Evolutionary conservation across 164 flowering plant species (phyloP).

Genomic region (Euptelea pleiosperma): DNA sequence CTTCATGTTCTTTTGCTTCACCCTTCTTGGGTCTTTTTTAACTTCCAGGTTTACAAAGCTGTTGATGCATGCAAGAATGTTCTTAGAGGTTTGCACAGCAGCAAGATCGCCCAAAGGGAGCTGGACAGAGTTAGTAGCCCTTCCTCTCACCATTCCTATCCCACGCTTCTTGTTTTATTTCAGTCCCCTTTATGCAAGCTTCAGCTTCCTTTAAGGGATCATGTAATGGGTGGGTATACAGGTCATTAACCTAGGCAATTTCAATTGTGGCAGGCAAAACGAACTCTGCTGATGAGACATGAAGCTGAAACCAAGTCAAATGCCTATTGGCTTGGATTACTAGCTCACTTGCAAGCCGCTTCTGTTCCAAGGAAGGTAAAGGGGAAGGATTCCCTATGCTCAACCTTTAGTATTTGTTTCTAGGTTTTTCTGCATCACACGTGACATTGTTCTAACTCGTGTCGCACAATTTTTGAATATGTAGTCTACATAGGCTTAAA

Average conservation of each 20-base stretch:
- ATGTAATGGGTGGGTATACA: too few species aligned
- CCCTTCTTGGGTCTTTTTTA: constrained; percentile 1
- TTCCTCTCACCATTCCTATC: not conserved
- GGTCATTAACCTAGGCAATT: too few species aligned
- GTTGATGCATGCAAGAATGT: constrained; percentile 98
- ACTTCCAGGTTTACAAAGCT: constrained; percentile 79
- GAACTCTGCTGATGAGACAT: constrained; percentile 92
- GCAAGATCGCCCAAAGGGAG: constrained; percentile 78
- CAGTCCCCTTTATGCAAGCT: not conserved
- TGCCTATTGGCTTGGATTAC: constrained; percentile 94
- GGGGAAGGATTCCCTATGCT: not conserved
- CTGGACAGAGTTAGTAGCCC: constrained; percentile 77
- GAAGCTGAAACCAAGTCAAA: constrained; percentile 97
- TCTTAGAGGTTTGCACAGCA: constrained; percentile 85
- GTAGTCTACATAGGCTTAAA: not conserved
- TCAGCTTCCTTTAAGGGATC: not conserved
- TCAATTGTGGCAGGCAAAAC: constrained; percentile 66
- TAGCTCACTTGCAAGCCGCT: constrained; percentile 89
- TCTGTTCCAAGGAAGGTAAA: constrained; percentile 93
- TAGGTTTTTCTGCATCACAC: not conserved
- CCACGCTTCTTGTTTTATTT: not conserved
- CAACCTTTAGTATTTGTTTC: constrained; percentile 3
- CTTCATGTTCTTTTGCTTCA: not conserved
- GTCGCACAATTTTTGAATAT: not conserved
- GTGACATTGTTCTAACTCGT: not conserved